Base-by-base conservation (phyloP, 1,139 yeast species). In the Diutina sp. region DNA sequence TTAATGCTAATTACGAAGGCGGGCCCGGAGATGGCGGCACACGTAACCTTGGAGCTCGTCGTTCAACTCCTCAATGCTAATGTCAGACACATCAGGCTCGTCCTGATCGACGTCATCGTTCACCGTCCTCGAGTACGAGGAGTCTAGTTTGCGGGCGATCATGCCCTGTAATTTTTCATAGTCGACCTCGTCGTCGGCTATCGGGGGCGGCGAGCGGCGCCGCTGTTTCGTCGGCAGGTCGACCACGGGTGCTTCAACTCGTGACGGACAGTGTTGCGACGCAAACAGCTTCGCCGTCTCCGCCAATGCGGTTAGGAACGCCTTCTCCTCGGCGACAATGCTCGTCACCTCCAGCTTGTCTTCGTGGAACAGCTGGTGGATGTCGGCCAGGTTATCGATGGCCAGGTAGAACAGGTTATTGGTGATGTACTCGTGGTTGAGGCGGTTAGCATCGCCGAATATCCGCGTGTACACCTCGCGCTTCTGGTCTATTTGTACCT, bases 401-500 rank as follows among this genome's bases (percentile, higher is more conserved):
- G 78, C 67, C 3, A 77, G 71, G 62, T 73, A 73, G 8, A 72
- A 64, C 6, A 77, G 66, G 61, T 76, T 76, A 61, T 76, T 76
- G 56, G 79, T 75, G 59, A 74, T 69, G 60, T 72, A 71, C 53
- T 74, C 78, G 48, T 67, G 72, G 62, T 76, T 76, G 54, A 76
- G 62, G 47, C 67, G 69, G 60, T 76, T 76, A 57, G 65, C 62
- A 58, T 71, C 68, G 28, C 80, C 80, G 63, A 76, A 76, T 25
- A 76, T 64, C 58, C 72, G 68, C 57, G 65, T 65, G 12, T 74
- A 65, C 3, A 76, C 61, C 58, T 74, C 79, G 58, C 71, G 72
- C 66, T 76, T 76, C 60, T 75, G 79, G 44, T 65, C 60, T 2
- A 76, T 65, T 62, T 76, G 80, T n/a, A 73, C 63, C 61, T 74